A percentile compares a stretch with the other conserved stretches of the same genome.
These are phyloP conservation scores for Tolypocladium ovalisporum DNA, from an alignment of 2,329 filamentous ascomycete species.

Conservation along the genomic window DNA sequence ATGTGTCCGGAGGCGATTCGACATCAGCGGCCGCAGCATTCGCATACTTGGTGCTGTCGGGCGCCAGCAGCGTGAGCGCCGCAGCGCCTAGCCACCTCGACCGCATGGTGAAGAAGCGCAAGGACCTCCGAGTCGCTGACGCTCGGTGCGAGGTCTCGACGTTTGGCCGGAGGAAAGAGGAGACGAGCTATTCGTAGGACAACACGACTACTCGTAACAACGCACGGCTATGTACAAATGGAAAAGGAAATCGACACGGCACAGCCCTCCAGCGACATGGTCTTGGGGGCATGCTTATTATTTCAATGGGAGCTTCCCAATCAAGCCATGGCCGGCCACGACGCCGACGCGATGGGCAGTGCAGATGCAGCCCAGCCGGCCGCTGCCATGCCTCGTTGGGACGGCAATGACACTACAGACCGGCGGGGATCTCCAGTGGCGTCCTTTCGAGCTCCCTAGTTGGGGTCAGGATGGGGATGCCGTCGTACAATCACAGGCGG, in stretches of 20 bases:
- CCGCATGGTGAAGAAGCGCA: slow-evolving; percentile 4
- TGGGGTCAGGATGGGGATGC: background rate
- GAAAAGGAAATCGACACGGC: background rate
- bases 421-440: background rate
- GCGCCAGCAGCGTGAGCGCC: slow-evolving; percentile 6
- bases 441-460: background rate
- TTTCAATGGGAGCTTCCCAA: background rate
- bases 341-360: background rate
- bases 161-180: background rate
- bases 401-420: background rate
- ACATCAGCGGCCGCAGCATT: slow-evolving; percentile 1
- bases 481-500: background rate
- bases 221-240: background rate
- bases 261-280: background rate
- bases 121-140: background rate
- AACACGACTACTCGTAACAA: background rate
- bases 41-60: background rate
- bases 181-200: too few species aligned
- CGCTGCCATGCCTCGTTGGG: background rate
- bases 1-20: background rate
- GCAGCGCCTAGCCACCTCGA: slow-evolving; percentile 3
- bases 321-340: background rate
- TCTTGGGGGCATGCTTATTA: background rate
- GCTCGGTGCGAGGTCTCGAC: background rate
- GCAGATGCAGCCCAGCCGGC: background rate